Conservation (phyloP, 345 rosid species). For the Gossypium stocksii region DNA sequence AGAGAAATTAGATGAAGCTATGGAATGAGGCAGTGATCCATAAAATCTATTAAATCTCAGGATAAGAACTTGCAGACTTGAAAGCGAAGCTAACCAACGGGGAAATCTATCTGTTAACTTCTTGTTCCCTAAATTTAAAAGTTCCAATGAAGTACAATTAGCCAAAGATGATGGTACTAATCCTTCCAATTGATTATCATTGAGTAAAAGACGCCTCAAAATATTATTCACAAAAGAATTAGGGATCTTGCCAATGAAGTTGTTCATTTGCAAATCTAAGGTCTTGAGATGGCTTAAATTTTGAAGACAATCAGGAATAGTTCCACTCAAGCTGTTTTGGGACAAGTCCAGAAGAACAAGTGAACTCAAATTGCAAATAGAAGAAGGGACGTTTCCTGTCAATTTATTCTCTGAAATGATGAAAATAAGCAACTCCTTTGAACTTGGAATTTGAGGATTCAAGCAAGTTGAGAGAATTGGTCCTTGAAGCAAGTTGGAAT, state of each 20-base stretch:
- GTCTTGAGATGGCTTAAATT: background rate
- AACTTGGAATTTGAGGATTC: background rate
- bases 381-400: background rate
- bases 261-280: background rate
- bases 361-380: background rate
- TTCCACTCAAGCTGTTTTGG: background rate
- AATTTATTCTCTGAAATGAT: background rate
- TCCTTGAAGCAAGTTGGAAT: background rate
- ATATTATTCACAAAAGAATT: background rate
- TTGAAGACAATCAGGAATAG: background rate
- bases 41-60: too few species aligned
- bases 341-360: background rate
- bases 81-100: too few species aligned
- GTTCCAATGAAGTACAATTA: too few species aligned
- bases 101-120: too few species aligned
- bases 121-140: too few species aligned
- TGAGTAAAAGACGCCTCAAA: too few species aligned
- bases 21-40: too few species aligned
- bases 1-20: too few species aligned
- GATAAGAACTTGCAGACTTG: too few species aligned
- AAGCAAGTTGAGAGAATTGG: background rate
- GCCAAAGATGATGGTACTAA: too few species aligned
- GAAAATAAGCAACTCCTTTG: fast-evolving
- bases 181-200: too few species aligned
- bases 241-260: background rate